Conservation (phyloP, 805 yeast species). For the Suhomyces emberorum region DNA sequence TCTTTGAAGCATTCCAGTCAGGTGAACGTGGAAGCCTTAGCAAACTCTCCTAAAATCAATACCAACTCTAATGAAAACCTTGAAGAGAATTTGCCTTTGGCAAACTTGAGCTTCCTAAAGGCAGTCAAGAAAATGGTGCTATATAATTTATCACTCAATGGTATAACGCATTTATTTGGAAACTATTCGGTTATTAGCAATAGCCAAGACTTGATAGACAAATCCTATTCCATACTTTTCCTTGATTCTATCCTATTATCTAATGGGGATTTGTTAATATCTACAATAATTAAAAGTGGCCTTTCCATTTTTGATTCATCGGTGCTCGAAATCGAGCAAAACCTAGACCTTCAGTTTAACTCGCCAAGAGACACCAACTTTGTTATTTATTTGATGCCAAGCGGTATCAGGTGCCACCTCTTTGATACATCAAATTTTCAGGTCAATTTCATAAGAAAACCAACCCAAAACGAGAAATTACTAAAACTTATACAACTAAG, state of each 20-base stretch:
- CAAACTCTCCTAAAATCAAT: conserved; percentile 27
- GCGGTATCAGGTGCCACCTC: conserved; percentile 43
- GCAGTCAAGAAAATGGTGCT: conserved; percentile 38
- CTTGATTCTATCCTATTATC: conserved; percentile 37
- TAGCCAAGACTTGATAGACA: conserved; percentile 2
- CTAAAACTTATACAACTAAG: conserved; percentile 31
- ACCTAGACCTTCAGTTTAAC: background rate
- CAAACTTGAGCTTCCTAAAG: conserved; percentile 35
- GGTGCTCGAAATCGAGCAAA: conserved; percentile 10
- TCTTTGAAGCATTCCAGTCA: conserved; percentile 19
- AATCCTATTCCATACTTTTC: conserved; percentile 20
- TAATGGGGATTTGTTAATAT: conserved; percentile 38
- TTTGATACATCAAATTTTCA: conserved; percentile 27
- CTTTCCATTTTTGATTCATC: conserved; percentile 26
- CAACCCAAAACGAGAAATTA: conserved; percentile 24
- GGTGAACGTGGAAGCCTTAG: conserved; percentile 22
- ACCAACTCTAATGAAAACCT: background rate
- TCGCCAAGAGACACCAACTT: conserved; percentile 19
- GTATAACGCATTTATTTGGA: conserved; percentile 32
- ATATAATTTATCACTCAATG: conserved; percentile 28
- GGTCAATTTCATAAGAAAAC: conserved; percentile 16
- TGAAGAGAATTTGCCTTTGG: conserved; percentile 30
- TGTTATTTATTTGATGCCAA: conserved; percentile 39
- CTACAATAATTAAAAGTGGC: conserved; percentile 23
- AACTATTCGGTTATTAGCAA: conserved; percentile 25